A percentile compares a stretch with the other conserved stretches of the same genome.
Conservation (phyloP, 179 eudicot genomes). For the Carnegiea gigantea region DNA sequence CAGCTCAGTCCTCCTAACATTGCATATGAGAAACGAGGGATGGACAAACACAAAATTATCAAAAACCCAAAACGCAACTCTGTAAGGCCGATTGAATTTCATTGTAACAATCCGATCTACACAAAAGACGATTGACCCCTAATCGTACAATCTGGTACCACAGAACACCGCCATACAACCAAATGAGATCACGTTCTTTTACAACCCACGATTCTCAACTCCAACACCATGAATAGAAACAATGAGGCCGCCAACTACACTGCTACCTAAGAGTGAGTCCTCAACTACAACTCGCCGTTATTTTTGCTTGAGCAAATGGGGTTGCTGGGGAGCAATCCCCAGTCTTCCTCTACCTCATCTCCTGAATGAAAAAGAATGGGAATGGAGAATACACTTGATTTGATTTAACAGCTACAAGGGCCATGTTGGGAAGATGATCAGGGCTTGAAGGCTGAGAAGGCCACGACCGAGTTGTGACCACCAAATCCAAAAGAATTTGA, state of each 20-base stretch:
- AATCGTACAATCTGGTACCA: constrained; percentile 17
- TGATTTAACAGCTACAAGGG: constrained; percentile 16
- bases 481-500: constrained; percentile 95
- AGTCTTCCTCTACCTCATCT: constrained; percentile 11
- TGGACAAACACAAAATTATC: background rate
- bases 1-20: background rate
- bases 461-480: constrained; percentile 93
- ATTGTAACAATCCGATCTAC: constrained; percentile 9
- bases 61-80: background rate
- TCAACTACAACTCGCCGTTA: constrained; percentile 23
- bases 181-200: constrained; percentile 11
- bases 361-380: constrained; percentile 17
- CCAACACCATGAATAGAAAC: constrained; percentile 1
- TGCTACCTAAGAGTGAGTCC: constrained; percentile 1
- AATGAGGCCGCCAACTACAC: constrained; percentile 16
- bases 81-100: background rate
- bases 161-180: constrained; percentile 5
- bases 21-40: background rate
- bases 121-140: background rate
- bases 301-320: constrained; percentile 11
- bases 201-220: constrained; percentile 11
- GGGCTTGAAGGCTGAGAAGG: constrained; percentile 81
- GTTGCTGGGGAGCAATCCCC: background rate
- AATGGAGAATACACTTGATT: constrained; percentile 1
- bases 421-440: constrained; percentile 30